Evolutionary conservation across 768 basidiomycete genomes (phyloP).

Genomic region (Leccinum boreale): DNA sequence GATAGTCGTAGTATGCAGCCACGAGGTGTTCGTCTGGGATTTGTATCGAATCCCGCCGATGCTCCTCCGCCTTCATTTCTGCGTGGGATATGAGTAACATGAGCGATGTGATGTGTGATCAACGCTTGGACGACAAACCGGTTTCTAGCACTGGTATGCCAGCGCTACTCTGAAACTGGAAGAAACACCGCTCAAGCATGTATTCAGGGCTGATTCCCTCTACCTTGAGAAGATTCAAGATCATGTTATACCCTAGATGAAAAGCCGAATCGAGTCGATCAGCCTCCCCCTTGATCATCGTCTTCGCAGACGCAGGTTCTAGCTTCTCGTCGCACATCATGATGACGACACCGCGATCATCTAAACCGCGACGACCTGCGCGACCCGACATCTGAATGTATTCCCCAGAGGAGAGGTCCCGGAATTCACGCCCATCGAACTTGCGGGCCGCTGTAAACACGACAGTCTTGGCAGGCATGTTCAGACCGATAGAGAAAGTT

Average conservation of each 20-base stretch:
- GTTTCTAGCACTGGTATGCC: conserved; percentile 84
- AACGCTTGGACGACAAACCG: conserved; percentile 46
- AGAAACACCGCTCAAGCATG: conserved; percentile 97
- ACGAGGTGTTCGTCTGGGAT: conserved; percentile 84
- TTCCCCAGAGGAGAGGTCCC: conserved; percentile 91
- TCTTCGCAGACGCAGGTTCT: conserved; percentile 87
- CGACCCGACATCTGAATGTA: conserved; percentile 99
- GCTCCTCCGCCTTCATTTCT: conserved; percentile 80
- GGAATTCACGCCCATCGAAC: conserved; percentile 93
- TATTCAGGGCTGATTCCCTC: conserved; percentile 98
- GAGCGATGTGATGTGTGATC: not conserved
- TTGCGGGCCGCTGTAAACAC: conserved; percentile 95
- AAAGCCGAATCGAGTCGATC: conserved; percentile 97
- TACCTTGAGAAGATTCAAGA: conserved; percentile 96
- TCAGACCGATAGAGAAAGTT: conserved; percentile 96
- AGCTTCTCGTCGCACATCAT: conserved; percentile 99
- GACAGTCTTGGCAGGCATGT: conserved; percentile 99
- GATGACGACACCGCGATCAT: conserved; percentile 98
- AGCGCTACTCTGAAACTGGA: conserved; percentile 95
- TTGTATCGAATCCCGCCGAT: conserved; percentile 54
- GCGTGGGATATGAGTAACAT: conserved; percentile 6
- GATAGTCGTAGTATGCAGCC: conserved; percentile 86
- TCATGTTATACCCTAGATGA: conserved; percentile 99
- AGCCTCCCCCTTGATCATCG: conserved; percentile 97
- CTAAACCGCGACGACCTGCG: conserved; percentile 93